Conservation (phyloP, 179 eudicot genomes). For the Sideroxylon spinosum region DNA sequence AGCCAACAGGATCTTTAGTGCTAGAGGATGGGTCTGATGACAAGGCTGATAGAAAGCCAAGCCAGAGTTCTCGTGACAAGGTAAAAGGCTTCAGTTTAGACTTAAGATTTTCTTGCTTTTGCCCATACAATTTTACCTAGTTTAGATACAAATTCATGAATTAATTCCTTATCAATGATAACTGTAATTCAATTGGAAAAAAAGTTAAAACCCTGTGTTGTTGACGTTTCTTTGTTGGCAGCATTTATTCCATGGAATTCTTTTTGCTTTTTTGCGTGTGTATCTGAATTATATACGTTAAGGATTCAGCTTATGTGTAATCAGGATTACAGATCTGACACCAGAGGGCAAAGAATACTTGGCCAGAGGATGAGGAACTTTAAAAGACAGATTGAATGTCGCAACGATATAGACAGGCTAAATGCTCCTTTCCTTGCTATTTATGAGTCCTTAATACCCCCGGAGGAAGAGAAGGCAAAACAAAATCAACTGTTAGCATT, state of each 20-base stretch:
- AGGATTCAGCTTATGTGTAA: slow-evolving; percentile 23
- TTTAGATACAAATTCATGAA: not conserved
- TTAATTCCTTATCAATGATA: not conserved
- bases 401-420: slow-evolving; percentile 56
- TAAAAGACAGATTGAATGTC: slow-evolving; percentile 53
- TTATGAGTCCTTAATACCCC: slow-evolving; percentile 70
- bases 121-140: not conserved
- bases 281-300: slow-evolving; percentile 11
- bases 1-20: slow-evolving; percentile 38
- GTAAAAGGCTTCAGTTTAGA: slow-evolving; percentile 28
- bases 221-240: not conserved
- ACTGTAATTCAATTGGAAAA: not conserved
- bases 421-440: slow-evolving; percentile 56
- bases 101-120: slow-evolving; percentile 12
- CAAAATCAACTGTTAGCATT: slow-evolving; percentile 66
- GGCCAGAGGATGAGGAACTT: slow-evolving; percentile 60
- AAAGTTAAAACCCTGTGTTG: not conserved
- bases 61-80: slow-evolving; percentile 52
- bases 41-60: slow-evolving; percentile 43
- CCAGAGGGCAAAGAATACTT: slow-evolving; percentile 67
- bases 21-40: slow-evolving; percentile 49
- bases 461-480: slow-evolving; percentile 79
- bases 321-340: slow-evolving; percentile 89
- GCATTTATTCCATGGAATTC: not conserved
- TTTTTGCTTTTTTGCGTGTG: not conserved